phyloP scores from a whole-genome alignment of 768 basidiomycete genomes.

The Infundibulicybe gibba region DNA sequence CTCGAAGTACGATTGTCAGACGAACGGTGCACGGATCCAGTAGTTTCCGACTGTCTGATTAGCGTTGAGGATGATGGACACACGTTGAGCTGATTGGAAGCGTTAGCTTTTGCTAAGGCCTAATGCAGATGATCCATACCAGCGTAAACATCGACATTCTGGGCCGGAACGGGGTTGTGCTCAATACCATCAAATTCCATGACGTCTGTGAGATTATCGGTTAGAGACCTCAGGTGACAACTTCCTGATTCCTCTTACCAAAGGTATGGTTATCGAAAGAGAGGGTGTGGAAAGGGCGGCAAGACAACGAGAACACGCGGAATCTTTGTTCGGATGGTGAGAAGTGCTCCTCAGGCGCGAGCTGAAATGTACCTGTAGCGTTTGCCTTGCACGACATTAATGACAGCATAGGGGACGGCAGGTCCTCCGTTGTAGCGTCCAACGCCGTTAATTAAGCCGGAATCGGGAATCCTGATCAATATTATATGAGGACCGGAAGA shows the following conservation, averaged over 20 bases:
- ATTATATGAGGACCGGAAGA: neutral
- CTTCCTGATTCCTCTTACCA: constrained; percentile 4
- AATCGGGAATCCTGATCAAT: constrained; percentile 16
- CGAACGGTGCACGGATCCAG: constrained; percentile 25
- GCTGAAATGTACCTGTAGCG: constrained; percentile 33
- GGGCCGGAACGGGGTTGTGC: constrained; percentile 27
- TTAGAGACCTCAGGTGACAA: no score
- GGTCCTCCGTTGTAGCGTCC: constrained; percentile 42
- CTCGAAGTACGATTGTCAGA: no score
- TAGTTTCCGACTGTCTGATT: constrained; percentile 36
- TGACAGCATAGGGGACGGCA: constrained; percentile 28
- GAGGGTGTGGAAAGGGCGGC: constrained; percentile 40
- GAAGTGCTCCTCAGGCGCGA: no score
- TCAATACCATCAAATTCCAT: constrained; percentile 38
- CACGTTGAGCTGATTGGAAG: constrained; percentile 18
- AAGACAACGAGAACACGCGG: constrained; percentile 48
- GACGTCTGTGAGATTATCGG: constrained; percentile 14
- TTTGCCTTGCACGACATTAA: constrained; percentile 36
- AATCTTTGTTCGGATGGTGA: constrained; percentile 25
- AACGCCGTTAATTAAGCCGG: constrained; percentile 42
- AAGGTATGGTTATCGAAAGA: constrained; percentile 38
- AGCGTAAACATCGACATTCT: constrained; percentile 36
- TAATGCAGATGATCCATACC: constrained; percentile 12
- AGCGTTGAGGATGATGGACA: constrained; percentile 32
- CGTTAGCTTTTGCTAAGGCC: neutral